phyloP scores from a whole-genome alignment of 129 eudicot species.

The Heracleum sosnowskyi region DNA sequence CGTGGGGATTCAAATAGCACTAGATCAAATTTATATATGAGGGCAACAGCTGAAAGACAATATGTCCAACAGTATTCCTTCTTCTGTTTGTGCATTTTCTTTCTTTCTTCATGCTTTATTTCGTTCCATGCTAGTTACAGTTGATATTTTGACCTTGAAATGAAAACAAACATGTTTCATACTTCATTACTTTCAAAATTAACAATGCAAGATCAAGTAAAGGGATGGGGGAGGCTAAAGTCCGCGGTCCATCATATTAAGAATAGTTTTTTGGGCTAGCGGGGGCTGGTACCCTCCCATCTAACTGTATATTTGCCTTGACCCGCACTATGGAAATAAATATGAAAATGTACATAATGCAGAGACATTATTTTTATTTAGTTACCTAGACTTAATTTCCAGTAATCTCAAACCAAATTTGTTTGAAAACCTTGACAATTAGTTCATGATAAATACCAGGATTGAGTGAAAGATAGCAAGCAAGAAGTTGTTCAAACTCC shows the following conservation, averaged over 20 bases:
- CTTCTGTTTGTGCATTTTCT: background rate
- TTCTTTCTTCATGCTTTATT: background rate
- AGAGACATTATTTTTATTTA: background rate
- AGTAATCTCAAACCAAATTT: constrained; percentile 64
- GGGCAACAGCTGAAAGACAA: background rate
- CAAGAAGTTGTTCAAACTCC: constrained; percentile 30
- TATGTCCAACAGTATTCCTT: background rate
- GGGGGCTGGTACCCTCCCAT: background rate
- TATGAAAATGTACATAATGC: background rate
- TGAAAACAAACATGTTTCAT: background rate
- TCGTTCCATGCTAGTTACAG: too few species aligned
- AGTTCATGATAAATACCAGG: constrained; percentile 54
- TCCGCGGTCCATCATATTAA: too few species aligned
- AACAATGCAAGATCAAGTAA: too few species aligned
- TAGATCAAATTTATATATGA: too few species aligned
- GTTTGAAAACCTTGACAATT: constrained; percentile 40
- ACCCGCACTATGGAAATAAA: background rate
- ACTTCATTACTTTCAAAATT: background rate
- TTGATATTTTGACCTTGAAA: background rate
- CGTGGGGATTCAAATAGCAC: too few species aligned
- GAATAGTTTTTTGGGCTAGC: background rate
- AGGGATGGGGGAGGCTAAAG: too few species aligned
- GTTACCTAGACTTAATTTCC: constrained; percentile 16
- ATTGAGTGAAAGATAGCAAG: constrained; percentile 70
- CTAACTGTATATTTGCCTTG: background rate